Percentiles rank a stretch among this genome's conserved stretches.
These are phyloP conservation scores for Arthonia radiata DNA, from an alignment of 495 filamentous ascomycete species.

Conservation along the genomic window DNA sequence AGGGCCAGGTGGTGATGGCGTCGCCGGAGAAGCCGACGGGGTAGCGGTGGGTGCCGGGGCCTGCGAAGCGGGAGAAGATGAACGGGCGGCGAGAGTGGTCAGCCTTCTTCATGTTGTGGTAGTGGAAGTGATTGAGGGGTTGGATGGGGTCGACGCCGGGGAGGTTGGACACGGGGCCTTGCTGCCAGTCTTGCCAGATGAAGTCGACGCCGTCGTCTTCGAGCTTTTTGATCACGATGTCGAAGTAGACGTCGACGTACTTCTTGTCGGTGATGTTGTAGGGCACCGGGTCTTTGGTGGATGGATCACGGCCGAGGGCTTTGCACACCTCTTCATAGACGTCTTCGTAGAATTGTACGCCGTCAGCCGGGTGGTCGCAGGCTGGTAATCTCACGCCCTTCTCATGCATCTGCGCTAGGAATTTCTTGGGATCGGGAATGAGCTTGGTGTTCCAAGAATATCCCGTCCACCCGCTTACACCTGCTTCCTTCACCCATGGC, in stretches of 20 bases:
- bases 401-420: constrained; percentile 19
- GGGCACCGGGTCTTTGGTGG: constrained; percentile 17
- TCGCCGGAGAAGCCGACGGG: constrained; percentile 38
- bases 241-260: constrained; percentile 32
- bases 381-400: constrained; percentile 21
- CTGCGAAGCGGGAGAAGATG: constrained; percentile 32
- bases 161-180: constrained; percentile 23
- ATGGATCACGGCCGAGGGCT: constrained; percentile 19
- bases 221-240: constrained; percentile 23
- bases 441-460: constrained; percentile 33
- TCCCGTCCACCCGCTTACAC: constrained; percentile 26
- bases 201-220: constrained; percentile 28
- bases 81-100: too few species aligned
- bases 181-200: constrained; percentile 43
- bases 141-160: constrained; percentile 34
- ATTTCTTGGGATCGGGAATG: constrained; percentile 24
- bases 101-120: too few species aligned
- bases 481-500: constrained; percentile 11
- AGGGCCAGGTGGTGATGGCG: constrained; percentile 27
- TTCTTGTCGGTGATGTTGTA: constrained; percentile 26
- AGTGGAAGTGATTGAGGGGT: constrained; percentile 38
- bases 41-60: constrained; percentile 32
- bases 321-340: constrained; percentile 25
- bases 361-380: constrained; percentile 32
- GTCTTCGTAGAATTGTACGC: constrained; percentile 26